These are phyloP conservation scores for Rhodotorula glutinis DNA, from an alignment of 1,284 basidiomycete genomes.

Conservation along the genomic window DNA sequence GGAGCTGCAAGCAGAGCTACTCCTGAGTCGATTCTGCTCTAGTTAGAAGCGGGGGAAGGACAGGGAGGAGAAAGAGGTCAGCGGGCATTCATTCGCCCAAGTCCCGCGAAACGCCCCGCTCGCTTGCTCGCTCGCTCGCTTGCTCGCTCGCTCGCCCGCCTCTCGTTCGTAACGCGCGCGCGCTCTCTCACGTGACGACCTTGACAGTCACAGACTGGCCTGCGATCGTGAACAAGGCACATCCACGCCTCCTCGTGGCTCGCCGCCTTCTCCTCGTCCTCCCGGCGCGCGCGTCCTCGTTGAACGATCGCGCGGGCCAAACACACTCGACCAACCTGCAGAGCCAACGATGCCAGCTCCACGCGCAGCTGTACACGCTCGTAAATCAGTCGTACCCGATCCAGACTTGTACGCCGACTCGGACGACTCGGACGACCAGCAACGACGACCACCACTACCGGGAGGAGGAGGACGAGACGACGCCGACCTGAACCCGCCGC, in stretches of 20 bases:
- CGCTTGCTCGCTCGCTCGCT: too few species aligned
- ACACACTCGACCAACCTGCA: neutral
- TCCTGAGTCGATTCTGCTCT: too few species aligned
- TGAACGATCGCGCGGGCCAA: neutral
- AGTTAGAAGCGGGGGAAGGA: too few species aligned
- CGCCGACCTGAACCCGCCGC: neutral
- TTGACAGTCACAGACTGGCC: too few species aligned
- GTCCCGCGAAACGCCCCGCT: too few species aligned
- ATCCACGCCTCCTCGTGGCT: too few species aligned
- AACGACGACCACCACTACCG: neutral
- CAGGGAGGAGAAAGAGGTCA: neutral
- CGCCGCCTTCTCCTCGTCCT: neutral
- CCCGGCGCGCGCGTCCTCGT: too few species aligned
- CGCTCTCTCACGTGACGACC: too few species aligned
- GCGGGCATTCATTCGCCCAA: too few species aligned
- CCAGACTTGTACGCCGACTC: conserved; percentile 28
- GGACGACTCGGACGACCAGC: conserved; percentile 12
- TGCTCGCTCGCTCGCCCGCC: neutral
- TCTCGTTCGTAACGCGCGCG: too few species aligned
- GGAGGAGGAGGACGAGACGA: neutral
- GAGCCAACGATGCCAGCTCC: conserved; percentile 24
- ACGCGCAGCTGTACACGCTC: conserved; percentile 11
- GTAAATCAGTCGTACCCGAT: conserved; percentile 32
- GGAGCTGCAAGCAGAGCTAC: too few species aligned
- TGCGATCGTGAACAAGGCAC: too few species aligned